Evolutionary conservation across 2,329 filamentous ascomycete genomes (phyloP).

Genomic region (Elsinoe arachidis): DNA sequence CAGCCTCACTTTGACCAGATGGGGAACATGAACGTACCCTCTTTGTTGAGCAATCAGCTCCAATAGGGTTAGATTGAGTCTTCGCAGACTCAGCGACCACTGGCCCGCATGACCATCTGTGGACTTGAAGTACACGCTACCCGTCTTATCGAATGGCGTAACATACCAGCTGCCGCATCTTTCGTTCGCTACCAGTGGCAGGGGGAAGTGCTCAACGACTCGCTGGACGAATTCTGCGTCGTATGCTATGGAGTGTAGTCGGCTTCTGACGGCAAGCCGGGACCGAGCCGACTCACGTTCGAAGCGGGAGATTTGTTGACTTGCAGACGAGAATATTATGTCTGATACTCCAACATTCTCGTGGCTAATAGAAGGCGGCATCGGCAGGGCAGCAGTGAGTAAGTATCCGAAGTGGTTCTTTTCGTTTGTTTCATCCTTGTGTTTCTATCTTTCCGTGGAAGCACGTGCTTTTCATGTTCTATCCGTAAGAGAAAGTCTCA

Average conservation of each 20-base stretch:
- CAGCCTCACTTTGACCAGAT: not conserved
- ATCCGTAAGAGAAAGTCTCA: too few relatives aligned
- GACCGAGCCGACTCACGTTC: conserved; percentile 66
- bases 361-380: too few relatives aligned
- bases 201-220: conserved; percentile 47
- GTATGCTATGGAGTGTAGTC: conserved; percentile 65
- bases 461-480: too few relatives aligned
- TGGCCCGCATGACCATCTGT: conserved; percentile 88
- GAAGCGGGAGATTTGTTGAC: conserved; percentile 59
- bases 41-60: conserved; percentile 56
- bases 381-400: too few relatives aligned
- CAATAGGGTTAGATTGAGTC: conserved; percentile 77
- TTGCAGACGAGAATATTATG: conserved; percentile 44
- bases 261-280: conserved; percentile 70
- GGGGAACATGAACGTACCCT: conserved; percentile 44
- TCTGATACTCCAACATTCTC: too few relatives aligned
- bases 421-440: too few relatives aligned
- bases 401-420: too few relatives aligned
- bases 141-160: conserved; percentile 51
- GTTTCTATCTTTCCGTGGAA: too few relatives aligned
- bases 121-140: conserved; percentile 91
- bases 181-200: conserved; percentile 85
- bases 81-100: conserved; percentile 79
- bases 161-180: conserved; percentile 97
- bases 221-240: conserved; percentile 67